phyloP scores from a whole-genome alignment of 495 filamentous ascomycete genomes.

The Parmelia sp. region DNA sequence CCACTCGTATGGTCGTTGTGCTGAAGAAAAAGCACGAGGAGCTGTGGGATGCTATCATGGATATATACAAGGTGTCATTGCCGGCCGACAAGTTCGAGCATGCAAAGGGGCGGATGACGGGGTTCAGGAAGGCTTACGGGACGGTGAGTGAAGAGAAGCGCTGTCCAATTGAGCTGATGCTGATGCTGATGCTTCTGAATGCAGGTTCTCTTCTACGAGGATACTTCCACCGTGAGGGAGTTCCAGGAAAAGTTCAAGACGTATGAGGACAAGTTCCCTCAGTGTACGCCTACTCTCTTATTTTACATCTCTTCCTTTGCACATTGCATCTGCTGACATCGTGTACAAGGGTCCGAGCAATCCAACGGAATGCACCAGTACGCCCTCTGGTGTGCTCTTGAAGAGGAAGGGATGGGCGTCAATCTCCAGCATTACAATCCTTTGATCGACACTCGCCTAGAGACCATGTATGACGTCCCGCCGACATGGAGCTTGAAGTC shows the following conservation, averaged over 20 bases:
- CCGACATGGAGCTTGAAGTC: slow-evolving; percentile 42
- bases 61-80: slow-evolving; percentile 36
- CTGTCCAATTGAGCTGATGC: background rate
- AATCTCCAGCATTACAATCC: slow-evolving; percentile 55
- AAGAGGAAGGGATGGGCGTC: slow-evolving; percentile 45
- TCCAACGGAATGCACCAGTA: slow-evolving; percentile 53
- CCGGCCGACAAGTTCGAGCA: slow-evolving; percentile 41
- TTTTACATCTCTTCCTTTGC: background rate
- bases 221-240: slow-evolving; percentile 38
- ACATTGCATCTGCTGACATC: background rate
- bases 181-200: background rate
- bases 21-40: slow-evolving; percentile 44
- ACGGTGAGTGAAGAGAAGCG: slow-evolving; percentile 33
- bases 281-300: slow-evolving; percentile 24
- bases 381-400: slow-evolving; percentile 48
- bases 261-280: slow-evolving; percentile 41
- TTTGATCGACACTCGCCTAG: slow-evolving; percentile 40
- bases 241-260: slow-evolving; percentile 41
- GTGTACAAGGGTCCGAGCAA: slow-evolving; percentile 39
- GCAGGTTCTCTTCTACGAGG: slow-evolving; percentile 50
- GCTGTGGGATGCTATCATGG: slow-evolving; percentile 45
- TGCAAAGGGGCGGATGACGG: slow-evolving; percentile 40
- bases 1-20: slow-evolving; percentile 44
- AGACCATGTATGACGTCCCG: slow-evolving; percentile 43
- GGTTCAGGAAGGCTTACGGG: slow-evolving; percentile 42